A percentile compares a stretch with the other conserved stretches of the same genome.
Evolutionary conservation across 1,284 basidiomycete genomes (phyloP).

Genomic region (Amylostereum chailletii): DNA sequence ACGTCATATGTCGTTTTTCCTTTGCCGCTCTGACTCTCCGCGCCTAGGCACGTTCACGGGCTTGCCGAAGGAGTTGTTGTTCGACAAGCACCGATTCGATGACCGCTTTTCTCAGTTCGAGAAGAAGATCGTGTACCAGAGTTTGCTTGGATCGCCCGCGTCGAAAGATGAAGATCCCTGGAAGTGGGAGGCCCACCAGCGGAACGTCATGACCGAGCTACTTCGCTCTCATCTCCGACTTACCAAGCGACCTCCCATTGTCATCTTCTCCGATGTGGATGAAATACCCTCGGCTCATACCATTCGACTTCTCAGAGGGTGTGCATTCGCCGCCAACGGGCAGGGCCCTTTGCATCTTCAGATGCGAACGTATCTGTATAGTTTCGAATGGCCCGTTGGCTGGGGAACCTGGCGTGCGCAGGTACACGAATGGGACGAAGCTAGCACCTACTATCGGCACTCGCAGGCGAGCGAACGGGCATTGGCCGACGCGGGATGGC

Average conservation of each 20-base stretch:
- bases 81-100: constrained; percentile 29
- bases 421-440: constrained; percentile 36
- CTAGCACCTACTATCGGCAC: constrained; percentile 39
- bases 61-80: constrained; percentile 44
- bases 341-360: constrained; percentile 46
- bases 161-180: constrained; percentile 28
- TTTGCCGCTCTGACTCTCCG: neutral
- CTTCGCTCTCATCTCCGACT: constrained; percentile 27
- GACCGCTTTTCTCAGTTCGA: constrained; percentile 42
- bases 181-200: constrained; percentile 26
- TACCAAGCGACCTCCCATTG: constrained; percentile 29
- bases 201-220: constrained; percentile 34
- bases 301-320: constrained; percentile 46
- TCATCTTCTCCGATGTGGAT: constrained; percentile 65
- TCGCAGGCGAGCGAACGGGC: constrained; percentile 42
- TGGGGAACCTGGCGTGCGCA: constrained; percentile 48
- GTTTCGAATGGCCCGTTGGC: constrained; percentile 53
- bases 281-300: constrained; percentile 56
- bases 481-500: constrained; percentile 56
- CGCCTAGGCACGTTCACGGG: constrained; percentile 48
- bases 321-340: constrained; percentile 35
- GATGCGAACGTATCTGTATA: constrained; percentile 58
- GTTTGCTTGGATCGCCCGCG: constrained; percentile 14
- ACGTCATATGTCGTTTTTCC: constrained; percentile 7
- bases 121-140: constrained; percentile 46